Evolutionary conservation across 768 basidiomycete genomes (phyloP).

Genomic region (Mrakia frigida): DNA sequence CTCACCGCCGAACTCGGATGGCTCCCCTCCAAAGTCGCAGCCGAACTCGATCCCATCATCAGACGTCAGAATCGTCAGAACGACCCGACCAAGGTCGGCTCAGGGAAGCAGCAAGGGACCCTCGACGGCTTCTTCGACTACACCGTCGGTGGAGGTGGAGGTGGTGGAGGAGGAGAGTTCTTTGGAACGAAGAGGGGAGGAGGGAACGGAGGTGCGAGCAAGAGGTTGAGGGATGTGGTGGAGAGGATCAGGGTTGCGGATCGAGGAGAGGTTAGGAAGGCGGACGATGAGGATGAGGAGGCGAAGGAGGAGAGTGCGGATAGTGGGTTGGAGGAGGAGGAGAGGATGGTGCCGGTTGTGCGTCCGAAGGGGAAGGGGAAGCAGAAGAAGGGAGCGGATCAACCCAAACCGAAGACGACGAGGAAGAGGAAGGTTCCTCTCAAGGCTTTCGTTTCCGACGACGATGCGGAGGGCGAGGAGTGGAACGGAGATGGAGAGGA

Average conservation of each 20-base stretch:
- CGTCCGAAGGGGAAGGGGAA: neutral
- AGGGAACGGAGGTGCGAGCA: conserved; percentile 34
- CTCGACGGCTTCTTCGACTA: conserved; percentile 71
- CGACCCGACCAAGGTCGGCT: conserved; percentile 58
- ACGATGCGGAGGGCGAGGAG: neutral
- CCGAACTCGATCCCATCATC: conserved; percentile 84
- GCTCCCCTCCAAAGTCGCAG: conserved; percentile 76
- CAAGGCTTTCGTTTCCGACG: neutral
- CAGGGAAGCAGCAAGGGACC: conserved; percentile 67
- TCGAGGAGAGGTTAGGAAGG: neutral
- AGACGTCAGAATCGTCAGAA: conserved; percentile 77
- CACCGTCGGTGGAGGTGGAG: conserved; percentile 51
- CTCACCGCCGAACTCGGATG: conserved; percentile 74
- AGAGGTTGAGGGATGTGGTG: conserved; percentile 5
- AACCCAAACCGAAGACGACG: neutral
- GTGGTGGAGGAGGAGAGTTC: conserved; percentile 36
- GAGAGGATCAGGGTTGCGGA: conserved; percentile 6
- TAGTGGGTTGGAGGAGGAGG: neutral
- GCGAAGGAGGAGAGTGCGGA: neutral
- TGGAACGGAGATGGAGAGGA: neutral
- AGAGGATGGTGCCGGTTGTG: too few species aligned
- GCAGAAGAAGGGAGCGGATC: neutral
- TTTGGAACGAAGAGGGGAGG: neutral
- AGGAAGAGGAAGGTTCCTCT: neutral
- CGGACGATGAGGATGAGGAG: neutral